These are phyloP conservation scores for Lentinula edodes DNA, from an alignment of 768 basidiomycete genomes.

Conservation along the genomic window DNA sequence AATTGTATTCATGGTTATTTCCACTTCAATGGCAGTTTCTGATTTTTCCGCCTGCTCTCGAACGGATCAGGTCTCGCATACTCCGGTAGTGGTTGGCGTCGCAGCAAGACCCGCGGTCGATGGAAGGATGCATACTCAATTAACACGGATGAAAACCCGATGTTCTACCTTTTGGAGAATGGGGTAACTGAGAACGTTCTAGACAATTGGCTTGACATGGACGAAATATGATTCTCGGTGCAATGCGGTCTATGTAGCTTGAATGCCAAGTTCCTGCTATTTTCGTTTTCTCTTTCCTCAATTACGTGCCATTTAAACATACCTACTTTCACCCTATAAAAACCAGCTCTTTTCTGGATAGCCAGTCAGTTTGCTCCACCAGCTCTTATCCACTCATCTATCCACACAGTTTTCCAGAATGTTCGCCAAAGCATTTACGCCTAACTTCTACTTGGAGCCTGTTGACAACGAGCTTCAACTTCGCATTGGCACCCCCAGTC, in stretches of 20 bases:
- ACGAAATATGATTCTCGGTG: background rate
- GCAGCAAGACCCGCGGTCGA: constrained; percentile 1
- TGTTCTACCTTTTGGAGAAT: background rate
- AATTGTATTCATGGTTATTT: background rate
- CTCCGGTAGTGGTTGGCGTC: background rate
- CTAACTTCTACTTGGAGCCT: background rate
- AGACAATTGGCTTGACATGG: background rate
- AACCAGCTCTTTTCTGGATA: background rate
- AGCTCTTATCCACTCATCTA: background rate
- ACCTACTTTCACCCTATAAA: background rate
- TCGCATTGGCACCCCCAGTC: background rate
- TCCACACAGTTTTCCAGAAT: background rate
- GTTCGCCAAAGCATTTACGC: constrained; percentile 3
- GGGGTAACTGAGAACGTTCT: background rate
- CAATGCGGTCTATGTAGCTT: background rate
- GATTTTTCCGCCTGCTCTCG: background rate
- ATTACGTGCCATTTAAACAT: background rate
- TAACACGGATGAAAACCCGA: background rate
- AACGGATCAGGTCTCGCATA: background rate
- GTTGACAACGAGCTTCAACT: constrained; percentile 1
- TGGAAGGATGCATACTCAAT: background rate
- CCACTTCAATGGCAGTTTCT: background rate
- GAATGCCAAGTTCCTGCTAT: background rate
- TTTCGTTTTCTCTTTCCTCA: background rate
- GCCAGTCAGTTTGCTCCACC: background rate